These are phyloP conservation scores for Apiospora rasikravindrae DNA, from an alignment of 2,329 filamentous ascomycete genomes.

Conservation along the genomic window DNA sequence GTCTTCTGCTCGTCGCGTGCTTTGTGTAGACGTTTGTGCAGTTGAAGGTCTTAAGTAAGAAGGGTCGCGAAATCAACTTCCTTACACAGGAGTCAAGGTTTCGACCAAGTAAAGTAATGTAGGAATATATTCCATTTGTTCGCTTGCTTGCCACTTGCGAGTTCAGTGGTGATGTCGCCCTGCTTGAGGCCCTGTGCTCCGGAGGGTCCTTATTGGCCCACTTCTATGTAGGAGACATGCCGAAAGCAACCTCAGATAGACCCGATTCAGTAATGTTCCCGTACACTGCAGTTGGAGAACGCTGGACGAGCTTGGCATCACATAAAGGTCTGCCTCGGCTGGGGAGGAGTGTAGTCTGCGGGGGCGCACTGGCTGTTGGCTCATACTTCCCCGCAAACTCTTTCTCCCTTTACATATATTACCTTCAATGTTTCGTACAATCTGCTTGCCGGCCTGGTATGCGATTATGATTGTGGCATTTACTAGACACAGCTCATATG, in stretches of 20 bases:
- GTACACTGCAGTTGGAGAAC: not conserved
- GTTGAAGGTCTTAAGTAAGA: no score
- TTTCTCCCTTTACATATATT: no score
- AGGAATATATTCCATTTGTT: not conserved
- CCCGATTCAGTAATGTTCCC: not conserved
- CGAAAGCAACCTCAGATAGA: not conserved
- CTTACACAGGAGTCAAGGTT: not conserved
- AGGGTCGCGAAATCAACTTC: rapidly evolving
- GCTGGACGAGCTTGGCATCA: not conserved
- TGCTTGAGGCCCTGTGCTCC: not conserved
- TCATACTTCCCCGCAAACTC: no score
- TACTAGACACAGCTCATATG: no score
- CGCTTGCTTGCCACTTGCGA: no score
- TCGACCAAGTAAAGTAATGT: not conserved
- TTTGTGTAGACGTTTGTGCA: not conserved
- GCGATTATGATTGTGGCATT: no score
- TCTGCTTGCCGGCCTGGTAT: no score
- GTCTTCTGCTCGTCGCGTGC: not conserved
- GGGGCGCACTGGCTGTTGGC: not conserved
- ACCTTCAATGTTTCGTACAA: no score
- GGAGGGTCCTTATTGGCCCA: not conserved
- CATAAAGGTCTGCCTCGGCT: no score
- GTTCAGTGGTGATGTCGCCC: not conserved
- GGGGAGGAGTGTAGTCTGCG: no score
- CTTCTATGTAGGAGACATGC: not conserved